Evolutionary conservation across 1,284 basidiomycete genomes (phyloP).

Genomic region (Naganishia sp.): DNA sequence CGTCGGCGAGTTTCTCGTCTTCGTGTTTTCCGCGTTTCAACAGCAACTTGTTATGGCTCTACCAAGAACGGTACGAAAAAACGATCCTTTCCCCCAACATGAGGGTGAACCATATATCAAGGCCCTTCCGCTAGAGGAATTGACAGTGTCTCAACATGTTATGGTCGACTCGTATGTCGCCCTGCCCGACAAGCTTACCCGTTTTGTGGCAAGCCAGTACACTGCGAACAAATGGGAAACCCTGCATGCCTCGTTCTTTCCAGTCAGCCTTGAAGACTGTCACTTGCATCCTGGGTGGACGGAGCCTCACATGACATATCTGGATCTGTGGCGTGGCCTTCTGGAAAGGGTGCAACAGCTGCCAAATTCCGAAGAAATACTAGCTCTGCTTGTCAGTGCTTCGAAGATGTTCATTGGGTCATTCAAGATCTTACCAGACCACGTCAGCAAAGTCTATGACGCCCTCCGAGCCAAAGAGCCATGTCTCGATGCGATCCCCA

Average conservation of each 20-base stretch:
- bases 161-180: background rate
- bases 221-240: background rate
- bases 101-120: background rate
- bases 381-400: background rate
- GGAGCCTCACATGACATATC: background rate
- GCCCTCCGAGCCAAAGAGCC: background rate
- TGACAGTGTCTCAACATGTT: background rate
- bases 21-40: slow-evolving; percentile 8
- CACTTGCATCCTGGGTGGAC: background rate
- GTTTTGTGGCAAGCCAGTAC: background rate
- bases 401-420: background rate
- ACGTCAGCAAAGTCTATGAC: background rate
- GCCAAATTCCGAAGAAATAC: background rate
- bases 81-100: background rate
- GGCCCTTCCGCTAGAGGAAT: background rate
- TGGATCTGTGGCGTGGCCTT: background rate
- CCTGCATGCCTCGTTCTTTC: background rate
- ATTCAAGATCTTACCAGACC: background rate
- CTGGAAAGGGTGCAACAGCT: background rate
- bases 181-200: background rate
- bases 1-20: background rate
- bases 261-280: background rate
- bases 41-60: background rate
- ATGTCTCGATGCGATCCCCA: background rate
- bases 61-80: background rate